Base-by-base conservation (phyloP, 352 stramenopile genomes). In the Pythium vanterpoolii region DNA sequence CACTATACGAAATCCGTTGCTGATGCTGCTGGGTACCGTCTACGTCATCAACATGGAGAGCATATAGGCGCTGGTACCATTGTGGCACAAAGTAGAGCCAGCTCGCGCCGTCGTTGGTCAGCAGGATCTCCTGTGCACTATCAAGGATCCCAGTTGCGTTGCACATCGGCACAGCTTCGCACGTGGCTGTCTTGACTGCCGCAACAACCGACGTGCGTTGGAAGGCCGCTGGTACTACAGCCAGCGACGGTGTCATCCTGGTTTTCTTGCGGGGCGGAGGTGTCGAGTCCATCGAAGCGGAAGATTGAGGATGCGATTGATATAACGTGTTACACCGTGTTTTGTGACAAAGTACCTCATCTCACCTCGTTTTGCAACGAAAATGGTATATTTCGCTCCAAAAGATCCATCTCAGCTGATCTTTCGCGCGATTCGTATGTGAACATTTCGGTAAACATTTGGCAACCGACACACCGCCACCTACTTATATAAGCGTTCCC, bases 11-110 rank as follows among this genome's bases (percentile, higher is more conserved):
- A 26, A 42, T n/a, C n/a, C n/a, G n/a, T n/a, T n/a, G 34, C n/a
- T 27, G 46, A 14, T 23, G 38, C 34, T 45, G 54, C 26, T 24
- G n/a, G 14, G 7, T 23, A 0, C 52, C 14, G 38, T 60, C 44
- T 1, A 42, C 18, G 9, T 33, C 19, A 10, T 30, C 31, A 3
- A 31, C 14, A 6, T 47, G 56, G 4, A 60, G 30, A 0, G 14
- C 33, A 13, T 74, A 79, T 3, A 87, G 52, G 27, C 56, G 57
- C 4, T 30, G 39, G 46, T 87, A 87, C 80, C 80, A 90, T 11
- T 57, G 45, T n/a, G 77, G 80, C 3, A 87, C 73, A 56, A 82
- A 64, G 34, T 81, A 85, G 16, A 90, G 50, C 80, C 80, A 90
- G 43, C 80, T 90, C 7, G 60, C 56, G 18, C 52, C 44, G 50